Evolutionary conservation across 352 stramenopile species (phyloP), one percentile per base, ranked within the genome.

Genomic region (Phytophthora ohioensis): DNA sequence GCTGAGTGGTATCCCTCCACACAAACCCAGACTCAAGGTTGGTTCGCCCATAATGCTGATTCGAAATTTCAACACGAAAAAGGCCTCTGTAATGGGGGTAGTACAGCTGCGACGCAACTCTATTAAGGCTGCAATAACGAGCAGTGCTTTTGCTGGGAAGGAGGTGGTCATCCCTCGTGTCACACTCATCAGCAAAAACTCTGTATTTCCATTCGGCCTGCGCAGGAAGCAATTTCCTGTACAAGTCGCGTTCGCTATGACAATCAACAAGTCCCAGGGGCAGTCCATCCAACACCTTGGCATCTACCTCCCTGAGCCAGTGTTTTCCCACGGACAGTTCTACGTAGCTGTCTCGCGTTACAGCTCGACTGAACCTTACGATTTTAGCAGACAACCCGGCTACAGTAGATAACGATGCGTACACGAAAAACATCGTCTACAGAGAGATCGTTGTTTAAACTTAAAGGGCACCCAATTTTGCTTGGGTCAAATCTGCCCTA

Each of bases 1-100:
- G 2, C 17, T 65, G 3, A 65, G 45, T 32, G 57, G 46, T 2
- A 65, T 65, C n/a, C 57, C 57, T 15, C 58, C 58, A 11, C 47
- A 57, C 32, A 58, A 57, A n/a, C 36, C 58, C 3, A 46, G 9
- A 3, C 47, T 66, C 2, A 62, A 66, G 39, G n/a, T 45, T 2
- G 38, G 12, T 4, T 13, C 47, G 4, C 46, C 36, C 0, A 21
- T 65, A 0, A 57, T 51, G 11, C 4, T 65, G 7, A 57, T 57
- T 4, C n/a, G 46, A 3, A 66, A 66, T 21, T 13, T 66, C 1
- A 58, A 58, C 27, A 57, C 38, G 3, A 58, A 58, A 13, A 34
- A 6, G 58, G 58, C 1, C 36, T 53, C 7, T 66, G 58, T 27
- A 66, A 66, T 30, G 15, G 38, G 34, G 3, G 30, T 65, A 8